Conservation (phyloP, 306 rosid species). For the Rosa persica region DNA sequence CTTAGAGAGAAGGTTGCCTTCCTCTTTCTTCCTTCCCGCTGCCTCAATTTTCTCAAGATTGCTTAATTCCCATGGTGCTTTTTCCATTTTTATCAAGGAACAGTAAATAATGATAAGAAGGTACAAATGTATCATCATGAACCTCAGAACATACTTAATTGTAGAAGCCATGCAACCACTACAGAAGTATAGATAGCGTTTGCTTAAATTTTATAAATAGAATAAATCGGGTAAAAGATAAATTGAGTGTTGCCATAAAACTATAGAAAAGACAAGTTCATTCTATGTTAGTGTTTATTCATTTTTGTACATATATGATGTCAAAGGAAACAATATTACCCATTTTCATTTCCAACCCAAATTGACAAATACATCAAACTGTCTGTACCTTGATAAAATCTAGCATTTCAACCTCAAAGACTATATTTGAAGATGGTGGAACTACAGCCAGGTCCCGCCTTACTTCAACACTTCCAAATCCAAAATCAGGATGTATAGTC, state of each 20-base stretch:
- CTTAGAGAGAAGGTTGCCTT: conserved; percentile 60
- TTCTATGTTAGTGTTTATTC: neutral
- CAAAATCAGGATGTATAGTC: conserved; percentile 64
- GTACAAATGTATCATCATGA: neutral
- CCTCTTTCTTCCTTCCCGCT: conserved; percentile 67
- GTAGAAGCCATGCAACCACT: neutral
- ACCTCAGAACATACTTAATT: neutral
- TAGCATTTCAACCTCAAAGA: conserved; percentile 58
- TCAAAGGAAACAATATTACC: neutral
- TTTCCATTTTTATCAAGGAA: conserved; percentile 48
- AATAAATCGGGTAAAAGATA: neutral
- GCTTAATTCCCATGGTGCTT: conserved; percentile 63
- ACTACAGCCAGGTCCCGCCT: conserved; percentile 45
- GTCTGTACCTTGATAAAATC: conserved; percentile 51
- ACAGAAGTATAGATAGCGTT: neutral
- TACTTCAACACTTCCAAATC: conserved; percentile 59
- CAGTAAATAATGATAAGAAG: conserved; percentile 3
- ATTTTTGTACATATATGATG: neutral
- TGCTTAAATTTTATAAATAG: neutral
- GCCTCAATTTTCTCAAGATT: conserved; percentile 57
- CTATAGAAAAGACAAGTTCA: neutral
- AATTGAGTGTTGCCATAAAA: neutral
- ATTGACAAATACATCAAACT: neutral
- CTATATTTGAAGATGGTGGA: conserved; percentile 47
- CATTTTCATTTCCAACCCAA: neutral